These are phyloP conservation scores for Exobasidium cylindrosporum DNA, from an alignment of 1,284 basidiomycete genomes.

Conservation along the genomic window DNA sequence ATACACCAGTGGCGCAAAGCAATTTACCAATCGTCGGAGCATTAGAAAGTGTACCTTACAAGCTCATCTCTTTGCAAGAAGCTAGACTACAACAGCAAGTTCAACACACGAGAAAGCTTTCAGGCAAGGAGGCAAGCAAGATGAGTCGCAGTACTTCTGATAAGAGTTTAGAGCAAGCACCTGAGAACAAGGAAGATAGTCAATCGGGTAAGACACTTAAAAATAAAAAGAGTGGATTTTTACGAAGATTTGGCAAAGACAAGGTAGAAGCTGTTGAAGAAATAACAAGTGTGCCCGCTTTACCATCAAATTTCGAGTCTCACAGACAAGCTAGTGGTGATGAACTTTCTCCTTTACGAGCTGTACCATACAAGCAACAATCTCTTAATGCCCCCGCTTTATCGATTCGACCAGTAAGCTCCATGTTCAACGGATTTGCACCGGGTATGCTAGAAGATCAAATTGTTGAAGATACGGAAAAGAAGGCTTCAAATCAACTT, in stretches of 20 bases:
- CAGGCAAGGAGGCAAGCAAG: not conserved
- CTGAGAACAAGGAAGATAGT: conserved; percentile 16
- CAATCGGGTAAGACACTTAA: conserved; percentile 23
- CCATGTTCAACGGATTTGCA: conserved; percentile 9
- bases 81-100: conserved; percentile 18
- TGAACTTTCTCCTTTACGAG: not conserved
- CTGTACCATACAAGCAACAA: too few species aligned
- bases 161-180: conserved; percentile 18
- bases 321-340: too few species aligned
- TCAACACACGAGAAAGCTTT: not conserved
- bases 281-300: not conserved
- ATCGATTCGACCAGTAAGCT: not conserved
- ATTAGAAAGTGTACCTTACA: conserved; percentile 42
- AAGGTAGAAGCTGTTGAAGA: conserved; percentile 1
- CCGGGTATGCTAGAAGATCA: not conserved
- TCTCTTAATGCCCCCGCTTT: not conserved
- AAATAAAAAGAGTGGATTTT: conserved; percentile 45
- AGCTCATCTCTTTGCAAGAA: conserved; percentile 45
- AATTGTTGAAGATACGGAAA: not conserved
- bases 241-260: conserved; percentile 44
- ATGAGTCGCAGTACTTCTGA: not conserved
- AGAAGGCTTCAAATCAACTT: not conserved
- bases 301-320: not conserved
- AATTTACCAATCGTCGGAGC: conserved; percentile 17
- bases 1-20: not conserved